Percentiles rank a stretch among this genome's conserved stretches.
Conservation (phyloP, 2,329 filamentous ascomycete genomes). For the Emericellopsis cladophorae region DNA sequence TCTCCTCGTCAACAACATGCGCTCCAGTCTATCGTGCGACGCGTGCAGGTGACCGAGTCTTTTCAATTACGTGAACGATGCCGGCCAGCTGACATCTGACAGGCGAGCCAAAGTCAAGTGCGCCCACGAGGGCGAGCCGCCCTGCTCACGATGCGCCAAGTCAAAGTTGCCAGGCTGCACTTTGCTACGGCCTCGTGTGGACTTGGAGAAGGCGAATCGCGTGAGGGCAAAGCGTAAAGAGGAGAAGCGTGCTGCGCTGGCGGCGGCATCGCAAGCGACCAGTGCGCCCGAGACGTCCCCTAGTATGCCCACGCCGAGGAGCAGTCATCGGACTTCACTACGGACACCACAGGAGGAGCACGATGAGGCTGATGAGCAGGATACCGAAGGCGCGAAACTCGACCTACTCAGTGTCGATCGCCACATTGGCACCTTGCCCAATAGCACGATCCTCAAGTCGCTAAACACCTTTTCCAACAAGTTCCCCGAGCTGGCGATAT, state of each 20-base stretch:
- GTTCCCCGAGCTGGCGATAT: slow-evolving; percentile 18
- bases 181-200: slow-evolving; percentile 10
- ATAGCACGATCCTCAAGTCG: slow-evolving; percentile 14
- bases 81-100: neutral
- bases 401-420: neutral
- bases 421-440: slow-evolving; percentile 12
- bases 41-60: slow-evolving; percentile 13
- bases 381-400: slow-evolving; percentile 1
- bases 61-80: neutral
- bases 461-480: slow-evolving; percentile 19
- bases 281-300: neutral
- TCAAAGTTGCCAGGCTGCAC: slow-evolving; percentile 11
- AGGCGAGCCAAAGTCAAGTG: slow-evolving; percentile 23
- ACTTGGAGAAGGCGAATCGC: slow-evolving; percentile 1
- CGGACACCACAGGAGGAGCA: too few species aligned
- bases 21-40: slow-evolving; percentile 21
- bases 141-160: slow-evolving; percentile 16
- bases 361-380: neutral
- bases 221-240: neutral
- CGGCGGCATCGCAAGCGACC: neutral
- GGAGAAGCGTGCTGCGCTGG: neutral
- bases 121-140: slow-evolving; percentile 15
- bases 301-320: neutral
- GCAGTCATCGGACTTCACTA: neutral
- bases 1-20: slow-evolving; percentile 11